phyloP scores from a whole-genome alignment of 805 yeast species.

The Kuraishia piskuri region DNA sequence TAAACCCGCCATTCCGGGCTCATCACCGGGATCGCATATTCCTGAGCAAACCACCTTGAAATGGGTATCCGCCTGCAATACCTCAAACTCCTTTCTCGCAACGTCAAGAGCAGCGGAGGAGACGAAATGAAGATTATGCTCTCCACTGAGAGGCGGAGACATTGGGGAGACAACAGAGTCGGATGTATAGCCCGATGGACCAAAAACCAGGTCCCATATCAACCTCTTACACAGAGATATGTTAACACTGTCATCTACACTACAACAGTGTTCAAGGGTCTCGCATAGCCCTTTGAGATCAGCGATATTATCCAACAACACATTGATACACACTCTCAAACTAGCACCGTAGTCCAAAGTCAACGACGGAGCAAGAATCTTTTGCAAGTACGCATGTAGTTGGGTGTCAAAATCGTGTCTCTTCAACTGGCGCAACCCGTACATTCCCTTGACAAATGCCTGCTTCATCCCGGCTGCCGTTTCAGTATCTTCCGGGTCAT shows the following conservation, averaged over 20 bases:
- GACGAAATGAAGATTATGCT: not conserved
- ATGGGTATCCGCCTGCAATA: not conserved
- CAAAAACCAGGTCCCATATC: conserved; percentile 5
- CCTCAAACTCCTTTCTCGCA: not conserved
- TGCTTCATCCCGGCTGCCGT: not conserved
- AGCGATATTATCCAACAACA: conserved; percentile 28
- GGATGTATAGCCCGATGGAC: not conserved
- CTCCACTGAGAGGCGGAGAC: not conserved
- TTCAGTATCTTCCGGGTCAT: not conserved
- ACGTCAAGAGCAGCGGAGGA: not conserved
- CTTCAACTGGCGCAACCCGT: conserved; percentile 17
- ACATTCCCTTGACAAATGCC: not conserved
- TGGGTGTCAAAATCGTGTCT: conserved; percentile 19
- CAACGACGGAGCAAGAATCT: conserved; percentile 20
- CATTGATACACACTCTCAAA: conserved; percentile 25
- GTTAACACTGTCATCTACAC: conserved; percentile 6
- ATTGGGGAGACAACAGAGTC: not conserved
- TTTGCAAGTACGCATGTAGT: conserved; percentile 15
- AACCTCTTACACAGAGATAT: conserved; percentile 2
- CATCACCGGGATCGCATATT: not conserved
- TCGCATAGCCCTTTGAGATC: conserved; percentile 16
- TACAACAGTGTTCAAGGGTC: not conserved
- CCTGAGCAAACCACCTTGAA: not conserved
- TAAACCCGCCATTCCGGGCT: not conserved
- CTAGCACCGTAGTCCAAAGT: conserved; percentile 26